phyloP scores from a whole-genome alignment of 2,329 filamentous ascomycete species.

The Hymenoscyphus scutula region DNA sequence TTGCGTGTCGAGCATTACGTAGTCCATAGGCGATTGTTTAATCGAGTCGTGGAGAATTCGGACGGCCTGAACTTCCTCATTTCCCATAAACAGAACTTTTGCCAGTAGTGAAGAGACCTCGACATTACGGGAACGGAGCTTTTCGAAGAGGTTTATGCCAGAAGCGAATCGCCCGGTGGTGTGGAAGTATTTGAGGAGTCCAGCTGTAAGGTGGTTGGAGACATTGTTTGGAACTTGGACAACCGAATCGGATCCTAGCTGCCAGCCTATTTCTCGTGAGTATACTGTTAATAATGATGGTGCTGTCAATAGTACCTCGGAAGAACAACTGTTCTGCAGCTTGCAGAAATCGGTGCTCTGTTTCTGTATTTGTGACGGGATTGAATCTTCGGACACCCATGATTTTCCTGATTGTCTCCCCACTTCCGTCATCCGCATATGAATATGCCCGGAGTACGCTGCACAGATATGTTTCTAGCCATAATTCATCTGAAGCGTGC shows the following conservation, averaged over 20 bases:
- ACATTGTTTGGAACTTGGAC: conserved; percentile 97
- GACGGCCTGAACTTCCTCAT: conserved; percentile 96
- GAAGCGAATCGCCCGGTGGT: conserved; percentile 93
- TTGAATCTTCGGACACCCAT: conserved; percentile 97
- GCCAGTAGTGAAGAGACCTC: conserved; percentile 92
- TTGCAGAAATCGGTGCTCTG: conserved; percentile 92
- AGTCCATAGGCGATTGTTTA: conserved; percentile 94
- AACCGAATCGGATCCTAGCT: conserved; percentile 92
- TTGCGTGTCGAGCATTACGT: conserved; percentile 91
- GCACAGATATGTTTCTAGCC: conserved; percentile 97
- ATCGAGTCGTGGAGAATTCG: conserved; percentile 83
- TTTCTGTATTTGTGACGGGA: conserved; percentile 96
- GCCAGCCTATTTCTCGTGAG: conserved; percentile 63
- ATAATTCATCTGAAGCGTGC: conserved; percentile 87
- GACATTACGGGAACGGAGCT: conserved; percentile 83
- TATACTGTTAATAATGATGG: neutral
- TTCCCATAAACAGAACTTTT: conserved; percentile 87
- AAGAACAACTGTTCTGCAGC: conserved; percentile 95
- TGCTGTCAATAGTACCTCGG: conserved; percentile 56
- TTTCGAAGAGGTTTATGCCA: conserved; percentile 96
- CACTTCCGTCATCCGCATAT: conserved; percentile 92
- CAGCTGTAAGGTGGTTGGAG: conserved; percentile 92
- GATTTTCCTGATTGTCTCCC: conserved; percentile 93
- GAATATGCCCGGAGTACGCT: conserved; percentile 92
- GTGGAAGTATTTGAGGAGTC: conserved; percentile 88